Base-by-base conservation (phyloP, 306 rosid genomes). In the Rosa chinensis region DNA sequence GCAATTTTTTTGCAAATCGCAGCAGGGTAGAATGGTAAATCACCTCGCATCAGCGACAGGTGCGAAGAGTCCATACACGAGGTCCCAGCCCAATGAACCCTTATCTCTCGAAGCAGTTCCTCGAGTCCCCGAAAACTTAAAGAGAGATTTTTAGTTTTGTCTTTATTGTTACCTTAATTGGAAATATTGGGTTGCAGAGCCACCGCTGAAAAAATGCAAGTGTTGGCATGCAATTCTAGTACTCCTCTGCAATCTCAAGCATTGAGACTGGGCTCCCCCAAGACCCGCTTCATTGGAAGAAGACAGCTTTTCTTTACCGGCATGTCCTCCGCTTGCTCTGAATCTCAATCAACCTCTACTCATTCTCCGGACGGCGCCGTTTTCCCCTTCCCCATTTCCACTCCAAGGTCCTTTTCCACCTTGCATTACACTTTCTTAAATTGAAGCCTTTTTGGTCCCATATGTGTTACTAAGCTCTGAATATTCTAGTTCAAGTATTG, bases 271-370 rank as follows among this genome's bases (percentile, higher is more conserved):
- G 48, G 70, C 66, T 59, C 69, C 71, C 78, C 80, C 21, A 48
- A 66, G 18, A 77, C 90, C 79, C 88, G 90, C 78, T 87, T 78
- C 75, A 76, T 84, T 32, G 84, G 88, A 23, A 78, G 90, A 58
- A 58, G 98, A 62, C 86, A 93, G 85, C 87, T 95, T 58, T 90
- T 88, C 89, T 90, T 88, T 73, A 85, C 89, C 80, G 87, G 88
- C 75, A 66, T 92, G 39, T 89, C 95, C 48, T 91, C 97, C 73
- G 90, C 84, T 1, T 88, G 86, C 67, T 85, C 92, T 74, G 72
- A 77, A 37, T 85, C 96, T 55, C 94, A 77, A 56, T 74, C 79
- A 18, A 72, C 17, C 70, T 63, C 12, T 16, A 58, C 21, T 35
- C 47, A 80, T 77, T 78, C 80, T 5, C 70, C 85, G 20, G 77